phyloP scores from a whole-genome alignment of 139 green algal species.

The Gonium pectorale region DNA sequence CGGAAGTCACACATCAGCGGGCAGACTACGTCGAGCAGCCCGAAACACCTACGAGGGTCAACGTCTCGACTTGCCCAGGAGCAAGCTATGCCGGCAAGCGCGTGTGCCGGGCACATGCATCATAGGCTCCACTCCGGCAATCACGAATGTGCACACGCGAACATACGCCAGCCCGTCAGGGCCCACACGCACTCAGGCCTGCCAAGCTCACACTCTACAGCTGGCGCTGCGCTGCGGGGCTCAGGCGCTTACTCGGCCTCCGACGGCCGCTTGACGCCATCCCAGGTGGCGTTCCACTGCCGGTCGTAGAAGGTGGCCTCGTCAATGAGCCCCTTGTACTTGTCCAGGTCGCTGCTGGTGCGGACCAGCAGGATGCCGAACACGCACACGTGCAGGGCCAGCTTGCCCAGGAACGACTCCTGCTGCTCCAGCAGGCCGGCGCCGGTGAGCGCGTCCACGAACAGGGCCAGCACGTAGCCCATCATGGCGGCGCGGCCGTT shows the following conservation, averaged over 20 bases:
- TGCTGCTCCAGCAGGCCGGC: constrained; percentile 92
- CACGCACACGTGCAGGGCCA: constrained; percentile 87
- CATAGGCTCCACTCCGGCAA: too few species aligned
- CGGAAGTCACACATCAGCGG: too few species aligned
- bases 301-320: constrained; percentile 97
- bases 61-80: too few species aligned
- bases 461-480: constrained; percentile 86
- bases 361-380: constrained; percentile 86
- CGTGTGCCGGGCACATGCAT: too few species aligned
- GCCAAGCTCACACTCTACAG: too few species aligned
- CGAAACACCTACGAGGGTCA: too few species aligned
- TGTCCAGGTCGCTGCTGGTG: constrained; percentile 73
- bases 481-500: constrained; percentile 96
- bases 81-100: too few species aligned
- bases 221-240: too few species aligned
- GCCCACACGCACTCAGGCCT: too few species aligned
- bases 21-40: too few species aligned
- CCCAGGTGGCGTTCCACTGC: constrained; percentile 89
- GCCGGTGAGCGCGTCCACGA: constrained; percentile 86
- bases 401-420: constrained; percentile 91
- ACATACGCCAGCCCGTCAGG: too few species aligned
- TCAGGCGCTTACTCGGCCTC: constrained; percentile 56
- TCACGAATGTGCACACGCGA: too few species aligned
- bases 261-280: constrained; percentile 73
- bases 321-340: constrained; percentile 87